Conservation (phyloP, 306 rosid genomes). For the Cucurbita pepo region DNA sequence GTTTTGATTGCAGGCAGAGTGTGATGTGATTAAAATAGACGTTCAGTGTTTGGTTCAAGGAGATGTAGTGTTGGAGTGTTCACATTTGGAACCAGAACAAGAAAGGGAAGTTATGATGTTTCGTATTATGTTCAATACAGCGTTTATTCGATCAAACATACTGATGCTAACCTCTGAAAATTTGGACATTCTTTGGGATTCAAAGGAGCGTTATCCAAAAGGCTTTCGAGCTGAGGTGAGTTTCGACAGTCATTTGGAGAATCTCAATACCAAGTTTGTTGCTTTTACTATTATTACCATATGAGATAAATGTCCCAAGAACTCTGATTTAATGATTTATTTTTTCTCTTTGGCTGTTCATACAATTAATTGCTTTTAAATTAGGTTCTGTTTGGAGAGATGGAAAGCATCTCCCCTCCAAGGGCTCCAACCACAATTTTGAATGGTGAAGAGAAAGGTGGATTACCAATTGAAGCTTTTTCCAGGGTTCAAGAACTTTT, state of each 20-base stretch:
- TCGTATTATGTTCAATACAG: conserved; percentile 83
- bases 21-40: conserved; percentile 95
- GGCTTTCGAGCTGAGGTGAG: conserved; percentile 89
- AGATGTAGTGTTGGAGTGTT: conserved; percentile 96
- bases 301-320: not conserved
- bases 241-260: conserved; percentile 8
- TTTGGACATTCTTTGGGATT: conserved; percentile 90
- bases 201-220: conserved; percentile 81
- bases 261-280: not conserved
- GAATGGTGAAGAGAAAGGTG: conserved; percentile 93
- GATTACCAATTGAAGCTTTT: conserved; percentile 92
- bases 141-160: conserved; percentile 88
- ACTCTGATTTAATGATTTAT: not conserved
- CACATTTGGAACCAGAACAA: conserved; percentile 70
- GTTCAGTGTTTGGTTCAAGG: conserved; percentile 95
- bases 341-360: not conserved
- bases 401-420: conserved; percentile 64
- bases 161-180: conserved; percentile 74
- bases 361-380: not conserved
- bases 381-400: conserved; percentile 93
- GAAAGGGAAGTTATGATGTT: conserved; percentile 99
- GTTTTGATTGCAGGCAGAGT: conserved; percentile 60
- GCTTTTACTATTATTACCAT: not conserved
- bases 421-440: conserved; percentile 60
- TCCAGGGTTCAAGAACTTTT: conserved; percentile 95